Evolutionary conservation across 148 eudicot genomes (phyloP), one percentile per base, ranked within the genome.

Genomic region (Silene latifolia): DNA sequence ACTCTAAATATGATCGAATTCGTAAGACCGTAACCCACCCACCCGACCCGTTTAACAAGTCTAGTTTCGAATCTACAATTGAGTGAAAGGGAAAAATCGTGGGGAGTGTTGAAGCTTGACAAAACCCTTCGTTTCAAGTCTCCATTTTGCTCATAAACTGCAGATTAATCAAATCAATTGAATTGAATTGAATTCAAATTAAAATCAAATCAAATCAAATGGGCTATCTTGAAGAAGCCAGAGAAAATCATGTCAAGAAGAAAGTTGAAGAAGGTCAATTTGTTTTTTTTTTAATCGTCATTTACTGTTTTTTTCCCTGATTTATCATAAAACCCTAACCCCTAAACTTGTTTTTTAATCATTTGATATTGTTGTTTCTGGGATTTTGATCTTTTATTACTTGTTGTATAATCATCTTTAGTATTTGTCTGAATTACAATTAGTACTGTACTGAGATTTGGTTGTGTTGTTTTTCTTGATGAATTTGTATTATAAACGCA

Each of bases 161-260:
- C 35, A 32, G 5, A 32, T 32, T 32, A 32, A 32, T 39, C 9
- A 39, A 39, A 39, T 39, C 18, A 53, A 74, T 62, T 56, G 53
- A 59, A 59, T 4, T 47, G 42, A 51, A 27, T 27, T 32, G n/a
- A 54, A 19, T 72, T 61, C 58, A 39, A 69, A 5, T 29, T 15
- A 19, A 64, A 25, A 27, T 10, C 8, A 51, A 57, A 0, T 63
- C 44, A 29, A 53, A 63, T 32, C 4, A 61, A 61, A 94, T 94
- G 98, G 89, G 97, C 2, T 87, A 75, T 48, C 77, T 94, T 8
- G 75, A 90, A 82, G 90, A 94, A 88, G 98, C 98, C 58, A 86
- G 92, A 83, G 91, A 94, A 83, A 94, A 94, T 70, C 98, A 94
- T 74, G 97, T 94, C 54, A 94, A 94, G 87, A 94, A 94, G 93